Conservation (phyloP, 371 early-diverging fungal genomes). For the Lichtheimia ramosa region DNA sequence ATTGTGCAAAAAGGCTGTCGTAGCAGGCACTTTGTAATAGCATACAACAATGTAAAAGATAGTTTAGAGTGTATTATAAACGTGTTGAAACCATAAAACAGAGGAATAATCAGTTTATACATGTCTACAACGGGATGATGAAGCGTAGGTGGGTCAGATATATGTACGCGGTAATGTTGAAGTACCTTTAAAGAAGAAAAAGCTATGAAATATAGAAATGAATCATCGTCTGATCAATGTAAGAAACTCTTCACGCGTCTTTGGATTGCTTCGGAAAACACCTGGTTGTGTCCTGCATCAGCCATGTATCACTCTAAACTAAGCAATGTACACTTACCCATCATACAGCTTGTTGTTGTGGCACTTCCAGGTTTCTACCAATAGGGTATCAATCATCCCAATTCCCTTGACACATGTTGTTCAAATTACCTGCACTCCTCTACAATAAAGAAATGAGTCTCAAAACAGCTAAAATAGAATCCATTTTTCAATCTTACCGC, state of each 20-base stretch:
- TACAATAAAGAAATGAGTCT: constrained; percentile 9
- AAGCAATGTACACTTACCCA: constrained; percentile 39
- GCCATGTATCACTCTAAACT: no score
- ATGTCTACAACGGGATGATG: no score
- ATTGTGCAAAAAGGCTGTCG: constrained; percentile 16
- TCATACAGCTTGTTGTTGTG: constrained; percentile 95
- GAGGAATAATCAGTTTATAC: neutral
- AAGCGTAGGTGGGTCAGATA: no score
- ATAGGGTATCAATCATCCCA: neutral
- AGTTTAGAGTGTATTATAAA: neutral
- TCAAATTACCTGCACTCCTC: constrained; percentile 46
- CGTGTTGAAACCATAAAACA: neutral
- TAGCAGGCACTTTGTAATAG: constrained; percentile 7
- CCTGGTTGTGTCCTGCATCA: constrained; percentile 23
- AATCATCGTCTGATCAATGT: constrained; percentile 60
- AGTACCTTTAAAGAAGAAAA: no score
- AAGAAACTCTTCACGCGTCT: constrained; percentile 96
- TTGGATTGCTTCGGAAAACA: constrained; percentile 85
- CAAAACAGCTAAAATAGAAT: no score
- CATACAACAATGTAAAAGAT: neutral
- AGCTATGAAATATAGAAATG: no score
- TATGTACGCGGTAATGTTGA: no score
- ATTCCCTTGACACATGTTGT: no score
- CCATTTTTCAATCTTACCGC: constrained; percentile 15
- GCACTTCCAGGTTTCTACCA: constrained; percentile 90